A percentile compares a stretch with the other conserved stretches of the same genome.
These are phyloP conservation scores for Tricholoma flavovirens DNA, from an alignment of 768 basidiomycete genomes.

Conservation along the genomic window DNA sequence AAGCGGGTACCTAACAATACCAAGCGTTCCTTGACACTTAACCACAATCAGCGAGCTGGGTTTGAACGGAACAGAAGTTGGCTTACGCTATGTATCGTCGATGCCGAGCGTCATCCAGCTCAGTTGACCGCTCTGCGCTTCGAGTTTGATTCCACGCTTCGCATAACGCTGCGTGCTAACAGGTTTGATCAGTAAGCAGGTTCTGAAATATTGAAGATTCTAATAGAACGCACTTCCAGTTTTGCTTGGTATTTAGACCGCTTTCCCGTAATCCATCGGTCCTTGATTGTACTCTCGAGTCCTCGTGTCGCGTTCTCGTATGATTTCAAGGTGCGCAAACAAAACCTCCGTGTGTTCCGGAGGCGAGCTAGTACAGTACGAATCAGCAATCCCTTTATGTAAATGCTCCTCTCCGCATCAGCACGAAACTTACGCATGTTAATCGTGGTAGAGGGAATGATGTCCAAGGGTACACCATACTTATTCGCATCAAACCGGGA, in stretches of 20 bases:
- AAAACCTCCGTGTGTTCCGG: not conserved
- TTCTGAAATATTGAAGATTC: not conserved
- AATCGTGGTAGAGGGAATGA: not conserved
- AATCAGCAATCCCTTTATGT: not conserved
- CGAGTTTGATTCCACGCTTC: conserved; percentile 9
- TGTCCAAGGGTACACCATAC: not conserved
- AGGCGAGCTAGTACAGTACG: not conserved
- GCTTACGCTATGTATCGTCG: conserved; percentile 13
- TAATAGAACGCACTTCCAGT: conserved; percentile 4
- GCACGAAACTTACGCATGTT: not conserved
- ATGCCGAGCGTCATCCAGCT: conserved; percentile 11
- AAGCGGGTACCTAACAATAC: conserved; percentile 3
- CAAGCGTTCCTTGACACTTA: conserved; percentile 9
- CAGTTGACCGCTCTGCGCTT: conserved; percentile 5
- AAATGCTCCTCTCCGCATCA: not conserved
- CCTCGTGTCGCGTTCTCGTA: not conserved
- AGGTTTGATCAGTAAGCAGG: not conserved
- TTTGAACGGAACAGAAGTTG: not conserved
- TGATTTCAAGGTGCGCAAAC: conserved; percentile 1
- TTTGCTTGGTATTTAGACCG: not conserved
- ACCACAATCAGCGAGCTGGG: not conserved
- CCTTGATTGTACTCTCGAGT: not conserved
- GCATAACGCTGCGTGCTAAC: conserved; percentile 13
- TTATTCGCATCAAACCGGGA: not conserved
- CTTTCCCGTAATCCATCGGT: conserved; percentile 8